Base-by-base conservation (phyloP, 2,329 filamentous ascomycete genomes). In the Beauveria rudraprayagi region DNA sequence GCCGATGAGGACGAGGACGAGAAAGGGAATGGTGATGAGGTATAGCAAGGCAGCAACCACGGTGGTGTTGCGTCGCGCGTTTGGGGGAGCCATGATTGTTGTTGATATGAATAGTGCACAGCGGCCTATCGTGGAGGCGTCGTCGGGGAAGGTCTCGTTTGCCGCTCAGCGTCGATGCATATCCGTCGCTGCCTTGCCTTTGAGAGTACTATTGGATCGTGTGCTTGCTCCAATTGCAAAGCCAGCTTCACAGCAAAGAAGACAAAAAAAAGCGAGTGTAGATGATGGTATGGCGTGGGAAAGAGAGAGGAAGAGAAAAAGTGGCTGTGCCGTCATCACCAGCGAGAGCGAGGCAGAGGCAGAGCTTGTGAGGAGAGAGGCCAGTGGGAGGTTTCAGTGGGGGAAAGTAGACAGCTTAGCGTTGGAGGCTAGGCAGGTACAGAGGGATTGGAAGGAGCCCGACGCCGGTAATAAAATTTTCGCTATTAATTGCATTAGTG, bases 1-100 rank as follows among this genome's bases (percentile, higher is more conserved):
- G 66, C 90, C 92, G 66, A 95, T 84, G 67, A 91, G 81, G 68
- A 84, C 89, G 66, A 96, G 83, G 63, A 96, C 83, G 44, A 95
- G 79, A 72, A 96, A 95, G 65, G 93, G 79, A 65, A 90, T 81
- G 44, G 89, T 82, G 63, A 94, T 70, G 63, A 92, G 78, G 71
- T 94, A 93, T 68, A 88, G 82, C 65, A 89, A 75, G 37, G 84
- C 84, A 52, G 88, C 85, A 52, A 88, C 70, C 26, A 87, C 72
- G 62, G 89, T 83, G 69, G 87, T 88, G 71, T 80, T 80, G 55
- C 79, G 77, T 17, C 88, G 72, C 6, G 72, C 66, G 24, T 68
- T 68, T 61, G 65, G 66, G n/a, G 64, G 63, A 9, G 67, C 65
- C 68, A 69, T 70, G 56, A 56, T 46, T 19, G 22, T 26, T 41